These are phyloP conservation scores for Phytophthora macrochlamydospora DNA, from an alignment of 352 stramenopile species.

Conservation along the genomic window DNA sequence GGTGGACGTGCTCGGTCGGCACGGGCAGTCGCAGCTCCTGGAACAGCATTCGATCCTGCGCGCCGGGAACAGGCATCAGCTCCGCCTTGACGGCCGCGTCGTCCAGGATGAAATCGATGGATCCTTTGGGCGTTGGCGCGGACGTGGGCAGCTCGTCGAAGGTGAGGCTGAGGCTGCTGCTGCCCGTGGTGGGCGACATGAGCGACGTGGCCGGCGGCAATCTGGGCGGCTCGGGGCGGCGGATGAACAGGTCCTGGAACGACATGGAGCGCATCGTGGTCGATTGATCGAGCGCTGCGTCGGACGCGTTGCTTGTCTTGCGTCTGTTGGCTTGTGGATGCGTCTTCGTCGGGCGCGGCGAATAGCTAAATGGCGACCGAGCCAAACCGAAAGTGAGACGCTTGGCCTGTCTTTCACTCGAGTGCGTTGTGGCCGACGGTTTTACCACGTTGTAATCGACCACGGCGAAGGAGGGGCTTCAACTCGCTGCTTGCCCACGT, in stretches of 20 bases:
- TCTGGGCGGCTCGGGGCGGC: conserved; percentile 5
- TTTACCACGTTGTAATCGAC: not conserved
- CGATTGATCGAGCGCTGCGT: conserved; percentile 9
- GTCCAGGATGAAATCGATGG: conserved; percentile 38
- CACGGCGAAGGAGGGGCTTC: not conserved
- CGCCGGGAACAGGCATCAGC: conserved; percentile 6
- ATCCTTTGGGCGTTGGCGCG: conserved; percentile 27
- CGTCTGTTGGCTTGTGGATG: conserved; percentile 6
- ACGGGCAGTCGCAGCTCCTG: conserved; percentile 18
- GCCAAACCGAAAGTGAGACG: conserved; percentile 2
- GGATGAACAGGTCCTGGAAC: conserved; percentile 36
- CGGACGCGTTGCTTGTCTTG: conserved; percentile 1
- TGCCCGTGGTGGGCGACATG: conserved; percentile 13
- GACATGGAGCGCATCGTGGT: conserved; percentile 30
- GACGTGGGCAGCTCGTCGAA: not conserved
- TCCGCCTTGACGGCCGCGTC: conserved; percentile 22
- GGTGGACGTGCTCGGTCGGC: not conserved
- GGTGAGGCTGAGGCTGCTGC: not conserved
- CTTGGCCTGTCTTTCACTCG: not conserved
- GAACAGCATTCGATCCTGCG: not conserved
- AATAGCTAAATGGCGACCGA: conserved; percentile 16
- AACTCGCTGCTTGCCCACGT: not conserved
- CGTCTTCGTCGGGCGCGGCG: conserved; percentile 8
- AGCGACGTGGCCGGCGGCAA: conserved; percentile 18
- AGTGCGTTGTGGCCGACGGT: conserved; percentile 5